Conservation (phyloP, 257 asterid species). For the Echites panduratus region DNA sequence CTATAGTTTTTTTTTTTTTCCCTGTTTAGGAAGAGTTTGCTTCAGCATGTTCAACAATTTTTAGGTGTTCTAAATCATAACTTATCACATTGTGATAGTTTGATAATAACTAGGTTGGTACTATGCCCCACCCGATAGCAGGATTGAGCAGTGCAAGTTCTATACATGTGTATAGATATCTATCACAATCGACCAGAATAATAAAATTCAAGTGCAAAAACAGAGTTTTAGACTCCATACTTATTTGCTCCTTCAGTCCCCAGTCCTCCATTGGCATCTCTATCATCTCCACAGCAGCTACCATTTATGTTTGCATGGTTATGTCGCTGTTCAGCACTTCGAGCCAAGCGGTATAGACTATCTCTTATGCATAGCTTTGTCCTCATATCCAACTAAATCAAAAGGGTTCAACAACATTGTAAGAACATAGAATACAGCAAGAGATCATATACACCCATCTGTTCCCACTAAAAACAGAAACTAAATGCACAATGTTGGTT, state of each 20-base stretch:
- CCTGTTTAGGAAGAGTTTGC: not conserved
- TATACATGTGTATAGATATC: too few species aligned
- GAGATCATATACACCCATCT: not conserved
- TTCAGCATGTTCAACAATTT: not conserved
- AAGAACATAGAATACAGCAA: slow-evolving; percentile 3
- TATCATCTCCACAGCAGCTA: slow-evolving; percentile 31
- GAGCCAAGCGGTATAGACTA: slow-evolving; percentile 83
- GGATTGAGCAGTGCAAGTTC: not conserved
- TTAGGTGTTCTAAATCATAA: not conserved
- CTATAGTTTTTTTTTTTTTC: not conserved
- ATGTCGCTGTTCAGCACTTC: slow-evolving; percentile 77
- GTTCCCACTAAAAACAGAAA: not conserved
- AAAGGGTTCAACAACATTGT: slow-evolving; percentile 14
- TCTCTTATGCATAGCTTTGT: slow-evolving; percentile 88
- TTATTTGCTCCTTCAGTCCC: slow-evolving; percentile 43
- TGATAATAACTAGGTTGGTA: too few species aligned
- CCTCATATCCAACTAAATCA: slow-evolving; percentile 68
- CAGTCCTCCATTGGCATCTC: slow-evolving; percentile 39
- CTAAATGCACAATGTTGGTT: not conserved
- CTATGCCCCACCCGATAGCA: not conserved
- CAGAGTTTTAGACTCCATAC: slow-evolving; percentile 25
- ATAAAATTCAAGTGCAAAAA: not conserved
- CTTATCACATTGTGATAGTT: not conserved
- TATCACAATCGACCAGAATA: not conserved
- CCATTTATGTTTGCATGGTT: slow-evolving; percentile 26